phyloP scores from a whole-genome alignment of 805 yeast genomes.

The Candida insectorum region DNA sequence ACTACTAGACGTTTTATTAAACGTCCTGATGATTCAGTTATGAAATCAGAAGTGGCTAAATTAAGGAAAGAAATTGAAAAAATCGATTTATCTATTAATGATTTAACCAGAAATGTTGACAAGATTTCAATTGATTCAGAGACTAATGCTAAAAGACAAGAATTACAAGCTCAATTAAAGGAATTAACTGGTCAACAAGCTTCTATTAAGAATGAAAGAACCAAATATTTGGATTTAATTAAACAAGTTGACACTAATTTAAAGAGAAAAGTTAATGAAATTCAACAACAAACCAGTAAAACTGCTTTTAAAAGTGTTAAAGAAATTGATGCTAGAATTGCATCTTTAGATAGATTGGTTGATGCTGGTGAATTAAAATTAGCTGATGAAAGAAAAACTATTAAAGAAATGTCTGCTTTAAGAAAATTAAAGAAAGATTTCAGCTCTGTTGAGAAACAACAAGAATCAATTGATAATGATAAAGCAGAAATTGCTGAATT shows the following conservation, averaged over 20 bases:
- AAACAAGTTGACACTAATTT: conserved; percentile 63
- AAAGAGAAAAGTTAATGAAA: conserved; percentile 73
- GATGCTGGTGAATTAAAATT: conserved; percentile 77
- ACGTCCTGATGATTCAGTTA: conserved; percentile 67
- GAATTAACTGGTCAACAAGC: conserved; percentile 45
- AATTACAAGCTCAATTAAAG: conserved; percentile 34
- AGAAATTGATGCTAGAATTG: conserved; percentile 67
- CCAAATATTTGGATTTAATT: conserved; percentile 64
- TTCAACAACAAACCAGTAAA: conserved; percentile 69
- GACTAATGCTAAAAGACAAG: conserved; percentile 27
- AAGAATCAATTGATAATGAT: conserved; percentile 75
- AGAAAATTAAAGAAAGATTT: conserved; percentile 81
- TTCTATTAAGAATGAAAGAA: conserved; percentile 45
- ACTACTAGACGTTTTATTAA: conserved; percentile 53
- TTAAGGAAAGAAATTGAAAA: conserved; percentile 61
- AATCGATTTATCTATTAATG: conserved; percentile 52
- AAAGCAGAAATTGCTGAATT: conserved; percentile 71
- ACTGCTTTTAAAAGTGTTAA: conserved; percentile 61
- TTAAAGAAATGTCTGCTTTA: conserved; percentile 81
- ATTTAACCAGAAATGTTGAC: conserved; percentile 53
- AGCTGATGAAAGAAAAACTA: conserved; percentile 83
- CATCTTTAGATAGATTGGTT: conserved; percentile 65
- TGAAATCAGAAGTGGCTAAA: conserved; percentile 55
- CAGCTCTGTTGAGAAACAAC: conserved; percentile 67
- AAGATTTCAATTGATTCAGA: conserved; percentile 30